Base-by-base conservation (phyloP, 441 rosid genomes). In the Brassica balearica region DNA sequence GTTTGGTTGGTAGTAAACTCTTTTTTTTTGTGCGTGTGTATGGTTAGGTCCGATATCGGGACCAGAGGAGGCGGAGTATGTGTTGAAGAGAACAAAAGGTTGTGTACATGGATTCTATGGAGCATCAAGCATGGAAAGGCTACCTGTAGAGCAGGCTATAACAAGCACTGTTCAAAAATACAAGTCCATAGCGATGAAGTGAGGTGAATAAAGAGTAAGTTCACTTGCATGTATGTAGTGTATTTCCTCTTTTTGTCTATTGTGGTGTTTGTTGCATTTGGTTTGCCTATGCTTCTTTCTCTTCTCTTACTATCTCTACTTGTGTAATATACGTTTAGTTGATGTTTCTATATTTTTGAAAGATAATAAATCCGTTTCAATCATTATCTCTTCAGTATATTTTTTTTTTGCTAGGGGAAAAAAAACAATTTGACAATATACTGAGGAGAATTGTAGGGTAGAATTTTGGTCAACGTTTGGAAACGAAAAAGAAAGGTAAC, bases 91-190 rank as follows among this genome's bases (percentile, higher is more conserved):
- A 84, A 92, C 94, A 14, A 71, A 82, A 55, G 95, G 93, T 71
- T 17, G 76, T 60, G 96, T 95, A 20, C 95, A 93, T 82, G 99
- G 98, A 56, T 95, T 93, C 82, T 95, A 92, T 71, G 97, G 99
- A 29, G 99, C 99, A 69, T 95, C 98, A 69, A 93, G 97, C 92
- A 91, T 95, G 95, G 98, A 95, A 87, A 91, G 97, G 82, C 87
- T 95, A 41, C 96, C 96, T 0, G 96, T 93, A 72, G 99, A 95
- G 75, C 87, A 88, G 76, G 97, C 97, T 62, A 89, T 93, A 79
- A 88, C 85, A 66, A 88, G 82, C 86, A 92, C 95, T 46, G 84
- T 90, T 82, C 87, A 83, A 65, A 86, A 85, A 75, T 95, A 93
- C 85, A 95, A 95, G 84, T 88, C 87, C 65, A 89, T 92, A 56